Evolutionary conservation across 176 grass and related monocot species (phyloP), one percentile per base, ranked within the genome.

Genomic region (Bromus sterilis): DNA sequence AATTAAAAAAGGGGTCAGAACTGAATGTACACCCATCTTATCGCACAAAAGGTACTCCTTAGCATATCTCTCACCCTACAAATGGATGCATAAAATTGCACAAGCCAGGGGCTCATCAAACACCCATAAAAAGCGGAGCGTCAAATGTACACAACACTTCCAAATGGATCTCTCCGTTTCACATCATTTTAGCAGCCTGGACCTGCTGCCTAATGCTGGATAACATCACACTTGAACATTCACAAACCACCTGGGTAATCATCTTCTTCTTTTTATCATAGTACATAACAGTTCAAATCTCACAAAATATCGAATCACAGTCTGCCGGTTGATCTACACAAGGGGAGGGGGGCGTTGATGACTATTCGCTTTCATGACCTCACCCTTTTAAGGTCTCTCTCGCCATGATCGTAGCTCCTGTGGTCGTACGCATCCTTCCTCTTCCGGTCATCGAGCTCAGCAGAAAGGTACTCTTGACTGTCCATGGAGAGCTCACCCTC

Each of bases 401-500:
- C 91, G 71, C 42, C 30, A 0, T 49, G 77, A 26, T 84, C 66
- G 10, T 80, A 25, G 51, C 69, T 79, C 78, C 74, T 36, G 9
- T 87, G 20, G 14, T 89, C 91, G 15, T 90, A 82, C 2, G 1
- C 11, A 56, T 90, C 84, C 66, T 82, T 93, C 64, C 91, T 93
- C 86, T 91, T 93, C 11, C 69, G 21, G 46, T 43, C 79, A 18
- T 85, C 67, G 4, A 11, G 39, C 73, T 89, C 84, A 12, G 57
- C 78, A 20, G 83, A 93, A 55, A 36, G 77, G 61, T 61, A 26
- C 56, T 89, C 89, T 31, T 84, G 82, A 39, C 79, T 90, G 63
- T 90, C 87, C n/a, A 91, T 80, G 26, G 91, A 91, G 74, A 97
- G 51, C 53, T 94, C 89, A 4, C 94, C 91, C 41, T 94, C 94